phyloP scores from a whole-genome alignment of 768 basidiomycete species.

The Tephrocybe sp. region DNA sequence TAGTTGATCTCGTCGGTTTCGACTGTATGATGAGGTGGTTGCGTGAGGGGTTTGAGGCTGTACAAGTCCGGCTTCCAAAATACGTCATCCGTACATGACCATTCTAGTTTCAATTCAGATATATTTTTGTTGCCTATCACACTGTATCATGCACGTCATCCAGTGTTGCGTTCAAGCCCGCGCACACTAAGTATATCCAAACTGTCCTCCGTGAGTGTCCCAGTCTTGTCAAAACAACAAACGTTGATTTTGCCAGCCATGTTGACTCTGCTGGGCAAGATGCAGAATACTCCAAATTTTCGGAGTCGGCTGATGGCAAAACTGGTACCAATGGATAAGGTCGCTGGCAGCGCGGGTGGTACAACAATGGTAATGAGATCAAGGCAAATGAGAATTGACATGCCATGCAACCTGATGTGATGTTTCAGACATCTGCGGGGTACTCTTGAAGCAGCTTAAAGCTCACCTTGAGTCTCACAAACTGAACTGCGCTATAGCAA shows the following conservation, averaged over 20 bases:
- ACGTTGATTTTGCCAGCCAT: slow-evolving; percentile 95
- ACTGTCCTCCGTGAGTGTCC: slow-evolving; percentile 96
- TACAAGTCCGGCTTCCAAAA: slow-evolving; percentile 84
- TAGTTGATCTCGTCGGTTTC: slow-evolving; percentile 71
- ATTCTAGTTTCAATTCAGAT: slow-evolving; percentile 68
- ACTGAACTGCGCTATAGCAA: slow-evolving; percentile 87
- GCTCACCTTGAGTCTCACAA: slow-evolving; percentile 85
- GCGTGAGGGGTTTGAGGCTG: slow-evolving; percentile 75
- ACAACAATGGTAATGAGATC: slow-evolving; percentile 97
- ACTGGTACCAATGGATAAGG: slow-evolving; percentile 94
- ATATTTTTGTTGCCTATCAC: slow-evolving; percentile 49
- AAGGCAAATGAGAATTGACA: slow-evolving; percentile 84
- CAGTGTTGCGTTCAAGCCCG: slow-evolving; percentile 72
- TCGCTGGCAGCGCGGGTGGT: slow-evolving; percentile 95
- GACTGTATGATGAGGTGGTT: slow-evolving; percentile 67
- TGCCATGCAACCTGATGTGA: slow-evolving; percentile 77
- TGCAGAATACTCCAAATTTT: slow-evolving; percentile 89
- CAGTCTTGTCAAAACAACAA: slow-evolving; percentile 98
- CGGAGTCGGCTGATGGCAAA: slow-evolving; percentile 90
- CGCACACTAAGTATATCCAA: slow-evolving; percentile 95
- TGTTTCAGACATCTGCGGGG: too few species aligned
- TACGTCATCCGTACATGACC: slow-evolving; percentile 90
- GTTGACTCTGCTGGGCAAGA: slow-evolving; percentile 93
- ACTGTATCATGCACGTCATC: slow-evolving; percentile 71
- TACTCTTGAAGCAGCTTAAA: too few species aligned